Conservation (phyloP, 1,284 basidiomycete genomes). For the Hemileccinum hortonii region DNA sequence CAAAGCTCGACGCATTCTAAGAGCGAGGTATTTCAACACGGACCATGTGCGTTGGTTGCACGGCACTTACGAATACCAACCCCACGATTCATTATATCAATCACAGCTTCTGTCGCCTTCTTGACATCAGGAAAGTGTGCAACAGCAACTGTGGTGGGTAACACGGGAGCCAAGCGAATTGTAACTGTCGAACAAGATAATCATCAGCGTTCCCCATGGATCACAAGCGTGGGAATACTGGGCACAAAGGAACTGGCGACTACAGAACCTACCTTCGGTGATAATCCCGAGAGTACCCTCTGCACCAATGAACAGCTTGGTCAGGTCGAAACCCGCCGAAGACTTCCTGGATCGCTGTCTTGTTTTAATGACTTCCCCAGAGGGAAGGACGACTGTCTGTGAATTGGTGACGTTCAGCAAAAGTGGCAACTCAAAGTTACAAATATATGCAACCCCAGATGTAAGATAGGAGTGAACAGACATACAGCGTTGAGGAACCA, state of each 20-base stretch:
- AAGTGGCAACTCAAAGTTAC: background rate
- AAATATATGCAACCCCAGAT: background rate
- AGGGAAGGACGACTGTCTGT: conserved; percentile 86
- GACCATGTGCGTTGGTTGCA: background rate
- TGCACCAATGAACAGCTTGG: conserved; percentile 91
- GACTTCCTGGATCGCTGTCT: conserved; percentile 84
- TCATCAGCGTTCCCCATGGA: background rate
- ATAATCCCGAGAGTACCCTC: conserved; percentile 94
- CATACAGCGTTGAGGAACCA: conserved; percentile 79
- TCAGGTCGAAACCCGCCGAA: conserved; percentile 87
- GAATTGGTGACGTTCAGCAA: conserved; percentile 7
- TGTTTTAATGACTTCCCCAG: conserved; percentile 92
- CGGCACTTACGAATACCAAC: conserved; percentile 63
- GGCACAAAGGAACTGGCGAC: background rate
- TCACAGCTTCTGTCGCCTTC: conserved; percentile 71
- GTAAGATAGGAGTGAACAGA: background rate
- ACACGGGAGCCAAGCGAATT: conserved; percentile 73
- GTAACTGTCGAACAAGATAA: conserved; percentile 51
- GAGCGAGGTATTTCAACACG: background rate
- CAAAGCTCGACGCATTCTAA: conserved; percentile 77
- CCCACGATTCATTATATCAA: conserved; percentile 72
- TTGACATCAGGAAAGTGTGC: conserved; percentile 68
- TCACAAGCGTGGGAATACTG: background rate
- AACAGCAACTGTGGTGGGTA: conserved; percentile 74
- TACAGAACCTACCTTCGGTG: conserved; percentile 65